phyloP scores from a whole-genome alignment of 441 rosid species.

The Mallotus repandus region DNA sequence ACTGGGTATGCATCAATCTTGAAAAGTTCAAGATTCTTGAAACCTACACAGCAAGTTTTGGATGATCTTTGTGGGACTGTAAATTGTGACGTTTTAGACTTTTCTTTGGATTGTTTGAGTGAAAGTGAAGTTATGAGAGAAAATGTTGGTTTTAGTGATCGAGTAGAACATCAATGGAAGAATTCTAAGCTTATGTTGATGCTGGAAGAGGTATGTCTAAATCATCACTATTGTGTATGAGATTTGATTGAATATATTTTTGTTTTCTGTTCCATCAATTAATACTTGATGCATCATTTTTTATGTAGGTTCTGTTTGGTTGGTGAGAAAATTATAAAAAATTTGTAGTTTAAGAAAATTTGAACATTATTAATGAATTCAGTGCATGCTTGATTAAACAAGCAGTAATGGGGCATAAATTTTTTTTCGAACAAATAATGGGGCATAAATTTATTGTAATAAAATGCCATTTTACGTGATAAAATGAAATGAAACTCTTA shows the following conservation, averaged over 20 bases:
- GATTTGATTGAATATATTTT: neutral
- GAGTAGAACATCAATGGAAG: constrained; percentile 32
- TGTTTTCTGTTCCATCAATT: no score
- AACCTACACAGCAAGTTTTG: constrained; percentile 46
- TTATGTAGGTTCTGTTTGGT: constrained; percentile 1
- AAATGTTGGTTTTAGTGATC: constrained; percentile 17
- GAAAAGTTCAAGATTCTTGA: constrained; percentile 45
- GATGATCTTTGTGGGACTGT: constrained; percentile 31
- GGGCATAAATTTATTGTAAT: no score
- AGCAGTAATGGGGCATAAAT: no score
- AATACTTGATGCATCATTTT: neutral
- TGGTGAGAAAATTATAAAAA: neutral
- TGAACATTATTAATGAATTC: no score
- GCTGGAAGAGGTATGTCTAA: constrained; percentile 42
- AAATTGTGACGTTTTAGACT: constrained; percentile 1
- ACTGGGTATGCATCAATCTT: constrained; percentile 47
- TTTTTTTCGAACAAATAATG: no score
- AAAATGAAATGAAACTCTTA: no score
- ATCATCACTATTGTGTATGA: neutral
- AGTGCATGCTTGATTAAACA: no score
- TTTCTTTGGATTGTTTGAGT: constrained; percentile 17
- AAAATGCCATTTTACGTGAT: no score
- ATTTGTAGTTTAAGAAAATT: no score
- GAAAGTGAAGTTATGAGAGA: constrained; percentile 23
- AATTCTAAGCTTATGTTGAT: constrained; percentile 37